Evolutionary conservation across 2,329 filamentous ascomycete species (phyloP).

Genomic region (Pseudogymnoascus sp.): DNA sequence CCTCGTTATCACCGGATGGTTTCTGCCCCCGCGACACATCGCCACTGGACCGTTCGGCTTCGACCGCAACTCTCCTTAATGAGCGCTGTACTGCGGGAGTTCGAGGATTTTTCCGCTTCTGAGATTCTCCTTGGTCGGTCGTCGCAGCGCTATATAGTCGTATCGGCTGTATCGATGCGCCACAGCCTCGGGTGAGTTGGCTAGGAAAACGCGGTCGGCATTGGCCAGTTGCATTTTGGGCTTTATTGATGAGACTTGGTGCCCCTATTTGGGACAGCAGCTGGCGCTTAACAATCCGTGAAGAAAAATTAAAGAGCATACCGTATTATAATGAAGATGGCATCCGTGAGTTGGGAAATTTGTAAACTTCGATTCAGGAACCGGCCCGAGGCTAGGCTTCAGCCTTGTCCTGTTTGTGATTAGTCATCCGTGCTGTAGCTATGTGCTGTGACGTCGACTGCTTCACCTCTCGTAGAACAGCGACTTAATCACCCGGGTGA

Average conservation of each 20-base stretch:
- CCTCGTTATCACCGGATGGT: constrained; percentile 28
- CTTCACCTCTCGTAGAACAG: background rate
- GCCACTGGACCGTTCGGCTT: constrained; percentile 60
- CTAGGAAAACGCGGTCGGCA: background rate
- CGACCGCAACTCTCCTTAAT: constrained; percentile 74
- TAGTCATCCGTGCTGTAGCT: background rate
- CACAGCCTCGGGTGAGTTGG: background rate
- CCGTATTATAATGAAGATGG: background rate
- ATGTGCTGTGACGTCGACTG: constrained; percentile 5
- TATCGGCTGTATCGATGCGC: background rate
- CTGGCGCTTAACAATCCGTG: background rate
- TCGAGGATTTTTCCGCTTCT: constrained; percentile 38
- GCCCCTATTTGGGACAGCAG: background rate
- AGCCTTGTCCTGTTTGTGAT: background rate
- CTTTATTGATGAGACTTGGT: background rate
- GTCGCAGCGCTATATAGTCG: background rate
- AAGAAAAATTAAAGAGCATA: background rate
- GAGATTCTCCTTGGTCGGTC: constrained; percentile 2
- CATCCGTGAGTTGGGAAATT: background rate
- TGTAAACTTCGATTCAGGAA: background rate
- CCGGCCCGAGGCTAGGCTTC: background rate
- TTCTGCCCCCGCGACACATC: constrained; percentile 22
- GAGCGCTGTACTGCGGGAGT: constrained; percentile 58
- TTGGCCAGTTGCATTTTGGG: background rate
- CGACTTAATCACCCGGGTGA: background rate